These are phyloP conservation scores for Lycium ferocissimum DNA, from an alignment of 257 asterid genomes.

Conservation along the genomic window DNA sequence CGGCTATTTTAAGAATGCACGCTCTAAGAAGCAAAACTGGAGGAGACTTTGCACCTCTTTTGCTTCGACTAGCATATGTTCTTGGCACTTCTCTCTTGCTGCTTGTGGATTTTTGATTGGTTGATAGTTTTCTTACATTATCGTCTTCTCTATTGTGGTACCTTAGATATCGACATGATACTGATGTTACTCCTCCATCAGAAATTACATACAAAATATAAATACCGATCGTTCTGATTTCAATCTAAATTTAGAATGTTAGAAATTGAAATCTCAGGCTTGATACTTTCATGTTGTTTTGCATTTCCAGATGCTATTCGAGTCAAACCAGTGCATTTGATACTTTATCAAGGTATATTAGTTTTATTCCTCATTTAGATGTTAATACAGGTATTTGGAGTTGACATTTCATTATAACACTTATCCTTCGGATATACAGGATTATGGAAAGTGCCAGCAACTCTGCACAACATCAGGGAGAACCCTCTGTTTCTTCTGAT, in stretches of 20 bases:
- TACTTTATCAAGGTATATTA: constrained; percentile 56
- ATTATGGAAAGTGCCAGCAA: constrained; percentile 54
- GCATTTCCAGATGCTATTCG: constrained; percentile 23
- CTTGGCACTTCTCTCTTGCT: too few species aligned
- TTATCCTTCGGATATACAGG: constrained; percentile 44
- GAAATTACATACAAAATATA: too few species aligned
- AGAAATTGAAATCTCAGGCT: not conserved
- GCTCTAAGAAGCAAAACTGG: too few species aligned
- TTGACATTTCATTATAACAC: constrained; percentile 31
- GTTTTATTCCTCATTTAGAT: not conserved
- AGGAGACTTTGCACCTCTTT: too few species aligned
- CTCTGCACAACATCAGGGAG: constrained; percentile 60
- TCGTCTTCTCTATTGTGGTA: too few species aligned
- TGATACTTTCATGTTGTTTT: not conserved
- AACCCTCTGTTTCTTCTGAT: constrained; percentile 81
- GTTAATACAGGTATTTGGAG: constrained; percentile 5
- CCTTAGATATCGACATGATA: too few species aligned
- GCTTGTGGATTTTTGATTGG: too few species aligned
- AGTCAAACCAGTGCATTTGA: constrained; percentile 62
- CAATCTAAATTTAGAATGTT: not conserved
- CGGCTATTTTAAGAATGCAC: too few species aligned
- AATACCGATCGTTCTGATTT: not conserved
- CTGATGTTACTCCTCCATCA: too few species aligned
- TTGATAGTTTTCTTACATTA: too few species aligned
- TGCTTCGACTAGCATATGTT: too few species aligned